phyloP scores from a whole-genome alignment of 2,329 filamentous ascomycete species.

The Monosporascus sp. region DNA sequence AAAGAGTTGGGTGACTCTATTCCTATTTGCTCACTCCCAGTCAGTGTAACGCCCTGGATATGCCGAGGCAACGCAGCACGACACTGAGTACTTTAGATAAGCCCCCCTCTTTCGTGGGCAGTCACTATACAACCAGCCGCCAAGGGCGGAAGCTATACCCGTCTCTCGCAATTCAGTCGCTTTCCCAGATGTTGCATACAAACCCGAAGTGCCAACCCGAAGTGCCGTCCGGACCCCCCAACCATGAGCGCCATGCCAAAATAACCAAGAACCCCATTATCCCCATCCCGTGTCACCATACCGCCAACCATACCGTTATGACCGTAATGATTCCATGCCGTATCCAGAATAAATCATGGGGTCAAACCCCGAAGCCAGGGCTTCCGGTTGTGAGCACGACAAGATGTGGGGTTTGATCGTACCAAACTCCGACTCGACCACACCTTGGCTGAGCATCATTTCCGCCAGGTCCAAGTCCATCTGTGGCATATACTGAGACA shows the following conservation, averaged over 20 bases:
- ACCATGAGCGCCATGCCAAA: neutral
- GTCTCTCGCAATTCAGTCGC: neutral
- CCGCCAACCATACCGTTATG: constrained; percentile 9
- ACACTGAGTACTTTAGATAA: neutral
- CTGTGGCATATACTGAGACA: constrained; percentile 39
- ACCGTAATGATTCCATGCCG: constrained; percentile 32
- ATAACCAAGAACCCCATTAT: neutral
- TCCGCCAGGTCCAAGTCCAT: constrained; percentile 35
- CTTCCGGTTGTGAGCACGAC: constrained; percentile 46
- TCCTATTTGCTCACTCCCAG: no score
- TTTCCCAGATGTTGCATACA: neutral
- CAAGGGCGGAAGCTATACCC: neutral
- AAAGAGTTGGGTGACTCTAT: no score
- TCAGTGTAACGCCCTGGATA: no score
- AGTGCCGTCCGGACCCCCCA: neutral
- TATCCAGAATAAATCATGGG: constrained; percentile 55
- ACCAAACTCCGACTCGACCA: constrained; percentile 48
- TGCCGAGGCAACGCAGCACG: no score
- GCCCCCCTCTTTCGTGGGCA: neutral
- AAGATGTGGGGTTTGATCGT: constrained; percentile 52
- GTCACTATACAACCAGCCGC: neutral
- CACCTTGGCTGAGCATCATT: constrained; percentile 43
- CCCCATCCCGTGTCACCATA: neutral
- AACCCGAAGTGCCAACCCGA: neutral
- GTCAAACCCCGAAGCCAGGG: constrained; percentile 48